Evolutionary conservation across 176 grass and related monocot genomes (phyloP).

Genomic region (Olyra latifolia): DNA sequence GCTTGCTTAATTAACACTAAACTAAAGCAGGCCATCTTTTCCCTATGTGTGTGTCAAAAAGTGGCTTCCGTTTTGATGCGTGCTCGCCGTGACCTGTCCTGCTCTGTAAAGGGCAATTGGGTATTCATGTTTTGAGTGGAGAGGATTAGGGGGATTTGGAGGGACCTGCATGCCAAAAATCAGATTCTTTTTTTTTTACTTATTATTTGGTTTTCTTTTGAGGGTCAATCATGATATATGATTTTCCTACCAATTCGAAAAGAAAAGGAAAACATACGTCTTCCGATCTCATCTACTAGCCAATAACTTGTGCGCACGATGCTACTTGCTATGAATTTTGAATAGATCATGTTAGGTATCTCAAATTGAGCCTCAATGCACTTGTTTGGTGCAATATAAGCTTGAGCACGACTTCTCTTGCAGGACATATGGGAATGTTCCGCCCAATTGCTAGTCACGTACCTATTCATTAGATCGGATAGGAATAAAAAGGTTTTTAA

Average conservation of each 20-base stretch:
- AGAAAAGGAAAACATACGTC: too few relatives aligned
- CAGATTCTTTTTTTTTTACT: not conserved
- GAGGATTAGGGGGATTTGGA: not conserved
- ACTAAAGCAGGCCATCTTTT: conserved; percentile 10
- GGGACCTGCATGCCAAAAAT: not conserved
- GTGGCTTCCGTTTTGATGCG: not conserved
- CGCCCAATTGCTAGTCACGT: too few relatives aligned
- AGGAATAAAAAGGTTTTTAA: too few relatives aligned
- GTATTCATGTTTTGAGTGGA: not conserved
- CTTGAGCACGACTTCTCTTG: too few relatives aligned
- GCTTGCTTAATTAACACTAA: conserved; percentile 15
- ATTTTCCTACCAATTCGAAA: not conserved
- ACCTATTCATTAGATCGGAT: too few relatives aligned
- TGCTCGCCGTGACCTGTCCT: conserved; percentile 27
- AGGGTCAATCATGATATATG: not conserved
- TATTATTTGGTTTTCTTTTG: not conserved
- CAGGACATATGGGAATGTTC: too few relatives aligned
- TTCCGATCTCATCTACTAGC: too few relatives aligned
- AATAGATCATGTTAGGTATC: too few relatives aligned
- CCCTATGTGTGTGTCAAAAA: not conserved
- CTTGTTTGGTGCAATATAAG: too few relatives aligned
- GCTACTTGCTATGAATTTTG: too few relatives aligned
- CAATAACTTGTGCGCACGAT: too few relatives aligned
- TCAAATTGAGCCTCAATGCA: too few relatives aligned
- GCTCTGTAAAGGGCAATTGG: not conserved